A percentile compares a stretch with the other conserved stretches of the same genome.
These are phyloP conservation scores for Globisporangium uncinulatum DNA, from an alignment of 352 stramenopile genomes.

Conservation along the genomic window DNA sequence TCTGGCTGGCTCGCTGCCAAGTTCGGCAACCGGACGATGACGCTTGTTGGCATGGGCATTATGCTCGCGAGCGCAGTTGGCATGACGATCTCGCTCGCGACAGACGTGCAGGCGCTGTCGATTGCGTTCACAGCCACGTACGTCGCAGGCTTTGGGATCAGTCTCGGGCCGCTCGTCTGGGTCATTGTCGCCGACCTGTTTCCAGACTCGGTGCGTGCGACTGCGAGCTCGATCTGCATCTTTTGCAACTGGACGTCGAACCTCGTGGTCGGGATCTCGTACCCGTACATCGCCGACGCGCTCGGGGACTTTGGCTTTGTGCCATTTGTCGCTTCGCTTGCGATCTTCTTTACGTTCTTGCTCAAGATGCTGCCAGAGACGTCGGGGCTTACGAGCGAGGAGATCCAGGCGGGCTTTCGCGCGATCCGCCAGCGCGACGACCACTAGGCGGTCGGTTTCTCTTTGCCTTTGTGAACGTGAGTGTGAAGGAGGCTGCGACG, in stretches of 20 bases:
- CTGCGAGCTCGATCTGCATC: constrained; percentile 32
- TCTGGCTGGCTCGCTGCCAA: constrained; percentile 30
- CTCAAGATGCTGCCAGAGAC: constrained; percentile 50
- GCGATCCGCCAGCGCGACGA: constrained; percentile 12
- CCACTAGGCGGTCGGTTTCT: not conserved
- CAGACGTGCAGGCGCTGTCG: constrained; percentile 19
- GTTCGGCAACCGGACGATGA: constrained; percentile 50
- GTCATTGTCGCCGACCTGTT: constrained; percentile 52
- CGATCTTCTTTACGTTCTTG: constrained; percentile 39
- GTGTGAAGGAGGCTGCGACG: not conserved
- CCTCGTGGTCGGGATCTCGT: constrained; percentile 49
- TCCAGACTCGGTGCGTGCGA: constrained; percentile 44
- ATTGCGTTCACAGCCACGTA: constrained; percentile 57
- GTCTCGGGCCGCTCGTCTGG: constrained; percentile 60
- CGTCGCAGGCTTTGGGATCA: constrained; percentile 58
- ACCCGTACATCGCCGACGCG: constrained; percentile 46
- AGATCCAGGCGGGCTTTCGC: constrained; percentile 51
- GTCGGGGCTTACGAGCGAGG: constrained; percentile 43
- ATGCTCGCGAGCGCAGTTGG: constrained; percentile 42
- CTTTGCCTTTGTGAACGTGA: too few species aligned
- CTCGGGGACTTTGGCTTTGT: constrained; percentile 37
- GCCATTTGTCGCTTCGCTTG: constrained; percentile 40
- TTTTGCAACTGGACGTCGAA: constrained; percentile 27
- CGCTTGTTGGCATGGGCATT: constrained; percentile 27
- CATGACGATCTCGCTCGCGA: constrained; percentile 41